Base-by-base conservation (phyloP, 2,329 filamentous ascomycete species). In the Fusarium pilosicola region DNA sequence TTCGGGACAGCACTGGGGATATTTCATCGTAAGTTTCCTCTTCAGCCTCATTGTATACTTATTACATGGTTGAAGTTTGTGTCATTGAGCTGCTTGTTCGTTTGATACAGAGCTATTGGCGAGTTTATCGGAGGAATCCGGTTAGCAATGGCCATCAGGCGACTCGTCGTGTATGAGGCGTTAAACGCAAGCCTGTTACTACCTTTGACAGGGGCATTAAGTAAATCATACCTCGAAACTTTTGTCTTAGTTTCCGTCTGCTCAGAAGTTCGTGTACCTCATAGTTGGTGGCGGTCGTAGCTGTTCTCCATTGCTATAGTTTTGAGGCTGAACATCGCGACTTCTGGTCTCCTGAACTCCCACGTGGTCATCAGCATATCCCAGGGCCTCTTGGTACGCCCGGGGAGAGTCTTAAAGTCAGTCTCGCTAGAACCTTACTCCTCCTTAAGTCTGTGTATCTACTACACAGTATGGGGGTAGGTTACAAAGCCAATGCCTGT, bases 21-120 rank as follows among this genome's bases (percentile, higher is more conserved):
- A 62, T 67, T 67, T 67, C 44, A 69, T 77, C 70, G 74, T 77
- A 76, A 73, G 76, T 76, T 74, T 70, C 42, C 45, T 56, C n/a
- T 65, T 65, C 41, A 70, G 67, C 67, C 67, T 70, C 60, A 66
- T 65, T 56, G 41, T n/a, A 57, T 48, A 36, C 45, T 22, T 28
- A 60, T 59, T 38, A 11, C 46, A 65, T 17, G 38, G 26, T 26
- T 59, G 24, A 28, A 42, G 30, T 36, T 42, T 54, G 36, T 44
- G 57, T 44, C 66, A 45, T 61, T 24, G 30, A 55, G 32, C 46
- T 60, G 52, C 64, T 56, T 60, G 22, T 46, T 61, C 54, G 48
- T 68, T 54, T 30, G 55, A 64, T 65, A 64, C 58, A 70, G 20
- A 44, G 55, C 55, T 52, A 62, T 72, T 56, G 67, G 68, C 58